These are phyloP conservation scores for Paraurostyla sp. DNA, from an alignment of 73 alveolate species.

Conservation along the genomic window DNA sequence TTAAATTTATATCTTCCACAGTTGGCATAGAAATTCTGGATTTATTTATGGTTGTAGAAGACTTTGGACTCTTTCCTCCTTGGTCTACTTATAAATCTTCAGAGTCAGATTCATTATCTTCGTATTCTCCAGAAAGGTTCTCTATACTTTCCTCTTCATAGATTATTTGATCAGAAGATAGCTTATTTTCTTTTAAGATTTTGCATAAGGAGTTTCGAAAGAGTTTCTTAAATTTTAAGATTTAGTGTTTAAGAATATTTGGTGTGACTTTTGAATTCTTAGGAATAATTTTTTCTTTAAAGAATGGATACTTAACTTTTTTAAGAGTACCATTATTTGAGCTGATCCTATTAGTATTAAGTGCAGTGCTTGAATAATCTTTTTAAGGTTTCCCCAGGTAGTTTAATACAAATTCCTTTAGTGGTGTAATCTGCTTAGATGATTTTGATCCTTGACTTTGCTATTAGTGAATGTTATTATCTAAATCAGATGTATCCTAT, in stretches of 20 bases:
- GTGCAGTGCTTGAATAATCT: neutral
- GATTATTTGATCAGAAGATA: slow-evolving; percentile 19
- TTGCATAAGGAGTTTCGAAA: slow-evolving; percentile 22
- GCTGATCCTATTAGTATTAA: neutral
- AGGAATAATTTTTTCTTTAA: neutral
- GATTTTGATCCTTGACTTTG: slow-evolving; percentile 21
- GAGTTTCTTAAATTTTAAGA: neutral
- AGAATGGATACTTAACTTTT: neutral
- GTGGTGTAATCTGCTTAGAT: neutral
- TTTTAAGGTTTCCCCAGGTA: neutral
- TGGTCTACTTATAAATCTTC: slow-evolving; percentile 26
- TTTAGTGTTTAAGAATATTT: neutral
- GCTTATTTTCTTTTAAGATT: neutral
- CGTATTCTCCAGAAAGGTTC: neutral
- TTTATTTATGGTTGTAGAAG: neutral
- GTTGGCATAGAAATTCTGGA: neutral
- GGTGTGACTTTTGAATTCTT: neutral
- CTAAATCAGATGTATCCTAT: neutral
- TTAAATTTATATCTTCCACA: slow-evolving; percentile 34
- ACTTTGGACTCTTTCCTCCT: slow-evolving; percentile 1
- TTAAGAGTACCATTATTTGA: neutral
- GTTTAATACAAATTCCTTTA: neutral
- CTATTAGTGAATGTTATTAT: neutral
- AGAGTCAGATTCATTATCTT: neutral
- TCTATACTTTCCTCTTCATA: slow-evolving; percentile 47